Percentiles rank a stretch among this genome's conserved stretches.
phyloP scores from a whole-genome alignment of 2,329 filamentous ascomycete genomes.

The Plenodomus lindquistii region DNA sequence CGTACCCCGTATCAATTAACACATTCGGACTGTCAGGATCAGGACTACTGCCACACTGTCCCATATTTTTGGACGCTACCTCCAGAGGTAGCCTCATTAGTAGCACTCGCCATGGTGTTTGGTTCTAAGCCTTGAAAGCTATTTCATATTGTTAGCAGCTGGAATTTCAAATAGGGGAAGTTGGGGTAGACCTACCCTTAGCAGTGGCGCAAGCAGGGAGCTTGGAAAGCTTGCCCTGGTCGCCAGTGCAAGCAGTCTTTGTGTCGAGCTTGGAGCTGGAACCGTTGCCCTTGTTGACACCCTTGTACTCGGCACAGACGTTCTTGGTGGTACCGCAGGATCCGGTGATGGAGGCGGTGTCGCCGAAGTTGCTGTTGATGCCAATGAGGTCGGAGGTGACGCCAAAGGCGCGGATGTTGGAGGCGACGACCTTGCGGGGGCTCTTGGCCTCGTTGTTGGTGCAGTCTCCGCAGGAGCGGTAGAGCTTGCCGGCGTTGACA shows the following conservation, averaged over 20 bases:
- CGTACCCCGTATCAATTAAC: no score
- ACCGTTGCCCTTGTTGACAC: constrained; percentile 24
- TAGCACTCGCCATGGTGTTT: constrained; percentile 2
- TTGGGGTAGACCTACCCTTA: constrained; percentile 5
- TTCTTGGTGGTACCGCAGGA: constrained; percentile 33
- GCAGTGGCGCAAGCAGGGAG: constrained; percentile 19
- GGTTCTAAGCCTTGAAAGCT: not conserved
- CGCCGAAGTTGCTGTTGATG: constrained; percentile 55
- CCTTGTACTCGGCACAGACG: constrained; percentile 30
- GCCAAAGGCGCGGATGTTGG: constrained; percentile 46
- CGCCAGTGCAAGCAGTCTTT: constrained; percentile 14
- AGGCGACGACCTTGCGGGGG: constrained; percentile 48
- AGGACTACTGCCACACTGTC: constrained; percentile 50
- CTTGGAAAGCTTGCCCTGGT: constrained; percentile 18
- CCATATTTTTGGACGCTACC: constrained; percentile 20
- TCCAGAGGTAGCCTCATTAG: constrained; percentile 2
- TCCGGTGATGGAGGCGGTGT: constrained; percentile 50
- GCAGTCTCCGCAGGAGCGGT: constrained; percentile 52
- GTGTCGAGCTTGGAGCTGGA: constrained; percentile 17
- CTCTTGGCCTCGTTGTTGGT: constrained; percentile 50
- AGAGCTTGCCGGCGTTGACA: constrained; percentile 54
- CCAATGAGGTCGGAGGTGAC: constrained; percentile 48
- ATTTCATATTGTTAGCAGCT: no score
- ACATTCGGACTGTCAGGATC: no score
- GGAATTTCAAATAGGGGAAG: no score